Percentiles rank a stretch among this genome's conserved stretches.
phyloP scores from a whole-genome alignment of 192 early-diverging fungal species.

The Gigaspora rosea region DNA sequence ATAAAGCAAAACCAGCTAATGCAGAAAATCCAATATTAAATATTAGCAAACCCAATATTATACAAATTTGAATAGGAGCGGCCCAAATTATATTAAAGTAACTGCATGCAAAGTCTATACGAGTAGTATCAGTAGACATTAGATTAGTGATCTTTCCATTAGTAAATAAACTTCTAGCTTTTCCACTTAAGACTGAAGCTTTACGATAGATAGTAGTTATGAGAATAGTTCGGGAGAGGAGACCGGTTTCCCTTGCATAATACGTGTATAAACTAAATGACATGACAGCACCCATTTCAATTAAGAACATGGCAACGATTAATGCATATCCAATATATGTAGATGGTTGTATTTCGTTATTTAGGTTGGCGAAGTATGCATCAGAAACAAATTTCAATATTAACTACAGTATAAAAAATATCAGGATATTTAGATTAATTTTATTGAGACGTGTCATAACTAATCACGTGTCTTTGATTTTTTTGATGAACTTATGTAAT shows the following conservation, averaged over 20 bases:
- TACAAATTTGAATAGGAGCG: slow-evolving; percentile 43
- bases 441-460: neutral
- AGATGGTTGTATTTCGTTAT: slow-evolving; percentile 10
- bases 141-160: slow-evolving; percentile 76
- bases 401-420: neutral
- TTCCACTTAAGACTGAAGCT: slow-evolving; percentile 49
- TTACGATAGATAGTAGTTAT: slow-evolving; percentile 56
- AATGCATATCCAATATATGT: slow-evolving; percentile 42
- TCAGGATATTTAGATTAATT: neutral
- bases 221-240: slow-evolving; percentile 43
- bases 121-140: slow-evolving; percentile 71
- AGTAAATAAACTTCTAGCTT: slow-evolving; percentile 47
- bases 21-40: slow-evolving; percentile 60
- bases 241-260: slow-evolving; percentile 43
- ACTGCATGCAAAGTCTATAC: slow-evolving; percentile 53
- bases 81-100: slow-evolving; percentile 54
- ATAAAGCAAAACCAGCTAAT: slow-evolving; percentile 60
- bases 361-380: neutral
- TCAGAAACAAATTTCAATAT: slow-evolving; percentile 10
- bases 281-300: slow-evolving; percentile 45
- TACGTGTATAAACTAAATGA: slow-evolving; percentile 48
- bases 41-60: slow-evolving; percentile 49
- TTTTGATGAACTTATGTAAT: no score
- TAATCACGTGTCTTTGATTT: no score
- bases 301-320: slow-evolving; percentile 40